Evolutionary conservation across 176 grass and related monocot genomes (phyloP).

Genomic region (Oryza coarctata): DNA sequence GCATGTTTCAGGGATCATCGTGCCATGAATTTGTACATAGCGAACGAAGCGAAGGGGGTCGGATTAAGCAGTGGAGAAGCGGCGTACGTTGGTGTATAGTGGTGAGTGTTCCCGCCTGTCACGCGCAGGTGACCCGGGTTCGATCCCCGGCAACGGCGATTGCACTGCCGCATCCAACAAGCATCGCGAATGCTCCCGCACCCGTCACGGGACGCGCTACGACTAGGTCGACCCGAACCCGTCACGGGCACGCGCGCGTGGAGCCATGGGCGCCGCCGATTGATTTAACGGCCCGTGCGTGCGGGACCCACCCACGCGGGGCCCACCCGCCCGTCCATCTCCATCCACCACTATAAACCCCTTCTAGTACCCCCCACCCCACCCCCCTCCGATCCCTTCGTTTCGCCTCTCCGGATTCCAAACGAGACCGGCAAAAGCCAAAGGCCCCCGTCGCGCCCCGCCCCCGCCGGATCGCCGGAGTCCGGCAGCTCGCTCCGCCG

Average conservation of each 20-base stretch:
- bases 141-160: conserved; percentile 90
- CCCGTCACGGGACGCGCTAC: no score
- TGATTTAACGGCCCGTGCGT: no score
- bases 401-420: conserved; percentile 32
- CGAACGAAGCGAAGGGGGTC: not conserved
- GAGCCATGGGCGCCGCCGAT: not conserved
- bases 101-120: conserved; percentile 58
- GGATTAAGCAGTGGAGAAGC: not conserved
- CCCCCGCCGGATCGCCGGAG: not conserved
- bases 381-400: not conserved
- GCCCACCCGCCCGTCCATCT: not conserved
- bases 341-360: not conserved
- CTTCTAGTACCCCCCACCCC: no score
- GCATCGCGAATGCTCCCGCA: no score
- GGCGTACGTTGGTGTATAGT: not conserved
- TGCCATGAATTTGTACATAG: not conserved
- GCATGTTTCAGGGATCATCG: no score
- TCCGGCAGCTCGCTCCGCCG: not conserved
- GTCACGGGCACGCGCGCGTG: no score
- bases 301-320: not conserved
- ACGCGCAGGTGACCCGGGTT: conserved; percentile 90
- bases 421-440: not conserved
- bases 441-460: not conserved
- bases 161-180: no score
- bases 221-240: no score